Base-by-base conservation (phyloP, 2,329 filamentous ascomycete species). In the Monosporascus sp. region DNA sequence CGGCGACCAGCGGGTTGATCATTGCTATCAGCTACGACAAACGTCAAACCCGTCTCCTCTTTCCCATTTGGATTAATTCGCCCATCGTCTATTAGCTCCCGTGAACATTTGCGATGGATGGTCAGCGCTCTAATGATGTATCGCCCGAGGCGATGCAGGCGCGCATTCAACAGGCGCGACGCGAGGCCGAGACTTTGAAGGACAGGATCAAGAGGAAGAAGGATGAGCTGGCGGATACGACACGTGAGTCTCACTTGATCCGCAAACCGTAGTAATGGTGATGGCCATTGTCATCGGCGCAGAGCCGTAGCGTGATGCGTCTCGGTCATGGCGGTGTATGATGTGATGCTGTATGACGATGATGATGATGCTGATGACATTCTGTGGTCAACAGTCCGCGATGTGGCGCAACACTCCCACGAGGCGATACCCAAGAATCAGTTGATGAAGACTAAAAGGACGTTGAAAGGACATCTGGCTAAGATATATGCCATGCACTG, bases 401-500 rank as follows among this genome's bases (percentile, higher is more conserved):
- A 91, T 75, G 91, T 97, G 65, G 89, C 94, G 67, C 86, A 91
- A 72, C 89, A 93, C 76, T 88, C 93, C 61, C 93, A 96, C 74
- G 94, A 97, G 72, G 80, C 89, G 62, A 85, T 99, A 65, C 91
- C 93, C 60, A 88, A 89, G 74, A 94, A 95, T 74, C 82, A 85
- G 70, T 83, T 93, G 70, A 97, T 99, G 94, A 96, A 94, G 81
- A 89, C 93, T 60, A 94, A 96, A 79, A 89, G 91, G 67, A 97
- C 92, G 49, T 81, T 99, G 63, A 97, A 97, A 79, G 94, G 94
- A 62, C 94, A 99, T 81, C 78, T 99, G 63, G 94, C 94, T 66
- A 99, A 99, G 79, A 99, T 99, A 68, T 99, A 99, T 74, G 94
- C 94, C 66, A 99, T 99, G 94, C 94, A 99, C 79, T 99, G 94